Evolutionary conservation across 1,284 basidiomycete species (phyloP).

Genomic region (Boletus mariae): DNA sequence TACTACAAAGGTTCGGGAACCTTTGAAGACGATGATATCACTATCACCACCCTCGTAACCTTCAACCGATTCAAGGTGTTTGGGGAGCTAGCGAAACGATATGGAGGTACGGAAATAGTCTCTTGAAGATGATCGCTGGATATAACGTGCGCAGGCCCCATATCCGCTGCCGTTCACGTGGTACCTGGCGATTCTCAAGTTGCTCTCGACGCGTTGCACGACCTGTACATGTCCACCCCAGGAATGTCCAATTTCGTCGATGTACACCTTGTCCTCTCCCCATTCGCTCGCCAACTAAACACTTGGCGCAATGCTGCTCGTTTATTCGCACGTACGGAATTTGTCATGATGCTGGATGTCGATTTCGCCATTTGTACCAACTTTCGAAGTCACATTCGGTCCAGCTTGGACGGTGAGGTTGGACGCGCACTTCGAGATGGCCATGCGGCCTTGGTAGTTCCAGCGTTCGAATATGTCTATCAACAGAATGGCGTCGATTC

Average conservation of each 20-base stretch:
- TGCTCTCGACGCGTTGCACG: slow-evolving; percentile 54
- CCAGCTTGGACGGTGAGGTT: slow-evolving; percentile 26
- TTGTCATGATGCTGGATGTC: slow-evolving; percentile 85
- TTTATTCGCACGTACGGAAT: slow-evolving; percentile 74
- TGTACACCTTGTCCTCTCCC: slow-evolving; percentile 82
- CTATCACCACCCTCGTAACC: slow-evolving; percentile 81
- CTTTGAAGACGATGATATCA: slow-evolving; percentile 64
- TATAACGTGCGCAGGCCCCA: slow-evolving; percentile 52
- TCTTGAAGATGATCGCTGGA: neutral
- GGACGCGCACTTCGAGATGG: slow-evolving; percentile 45
- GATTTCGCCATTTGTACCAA: slow-evolving; percentile 82
- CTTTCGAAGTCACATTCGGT: slow-evolving; percentile 55
- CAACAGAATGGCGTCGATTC: slow-evolving; percentile 59
- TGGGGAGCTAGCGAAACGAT: slow-evolving; percentile 62
- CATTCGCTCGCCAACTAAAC: slow-evolving; percentile 80
- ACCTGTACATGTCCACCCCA: slow-evolving; percentile 60
- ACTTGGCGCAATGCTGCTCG: slow-evolving; percentile 83
- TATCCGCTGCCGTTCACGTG: slow-evolving; percentile 79
- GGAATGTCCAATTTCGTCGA: slow-evolving; percentile 71
- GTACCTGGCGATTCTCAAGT: slow-evolving; percentile 32
- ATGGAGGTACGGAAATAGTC: slow-evolving; percentile 51
- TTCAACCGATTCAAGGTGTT: slow-evolving; percentile 74
- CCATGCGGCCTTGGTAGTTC: slow-evolving; percentile 66
- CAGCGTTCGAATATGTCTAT: slow-evolving; percentile 73
- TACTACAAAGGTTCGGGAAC: slow-evolving; percentile 61